Evolutionary conservation across 148 eudicot genomes (phyloP), one percentile per base, ranked within the genome.

Genomic region (Drosera capensis): DNA sequence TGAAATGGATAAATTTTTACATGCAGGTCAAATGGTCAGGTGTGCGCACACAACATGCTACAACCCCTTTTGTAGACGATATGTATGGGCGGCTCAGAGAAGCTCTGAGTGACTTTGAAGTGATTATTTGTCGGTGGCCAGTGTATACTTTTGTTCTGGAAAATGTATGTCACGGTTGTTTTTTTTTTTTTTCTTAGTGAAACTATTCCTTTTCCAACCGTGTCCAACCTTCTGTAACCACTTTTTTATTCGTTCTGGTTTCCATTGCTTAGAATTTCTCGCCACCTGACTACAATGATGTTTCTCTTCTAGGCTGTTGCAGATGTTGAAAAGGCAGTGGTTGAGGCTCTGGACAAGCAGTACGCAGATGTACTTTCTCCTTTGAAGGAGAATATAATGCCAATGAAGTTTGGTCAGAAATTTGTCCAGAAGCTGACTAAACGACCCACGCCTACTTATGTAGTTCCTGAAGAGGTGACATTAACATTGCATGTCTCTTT

Each of bases 61-160:
- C 96, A 20, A 74, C 96, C 31, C 85, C 96, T 25, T 87, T 87
- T 59, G 72, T 79, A 22, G 94, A 87, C 67, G 96, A 75, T 41
- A 77, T 87, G 86, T 87, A 87, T 41, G 86, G 66, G 8, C 65
- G 75, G 34, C 47, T 87, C 41, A 77, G 65, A 66, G 90, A 74
- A 16, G 75, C 82, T 3, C 56, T 83, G 45, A 71, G 67, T 26
- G 94, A 77, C 59, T 87, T 79, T 52, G 86, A 76, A 31, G 80
- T 83, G 54, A 83, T 87, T 59, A 75, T 87, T 43, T 66, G 90
- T 55, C 90, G 96, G 36, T 87, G 96, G 96, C 96, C 96, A 24
- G 96, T 82, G 59, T 87, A 87, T 57, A 77, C 83, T 28, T 74
- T 72, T 43, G 73, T 67, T 11, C 60, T 87, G 68, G 96, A 87